Evolutionary conservation across 108 stramenopile species (phyloP).

Genomic region (Conticribra guillardii): DNA sequence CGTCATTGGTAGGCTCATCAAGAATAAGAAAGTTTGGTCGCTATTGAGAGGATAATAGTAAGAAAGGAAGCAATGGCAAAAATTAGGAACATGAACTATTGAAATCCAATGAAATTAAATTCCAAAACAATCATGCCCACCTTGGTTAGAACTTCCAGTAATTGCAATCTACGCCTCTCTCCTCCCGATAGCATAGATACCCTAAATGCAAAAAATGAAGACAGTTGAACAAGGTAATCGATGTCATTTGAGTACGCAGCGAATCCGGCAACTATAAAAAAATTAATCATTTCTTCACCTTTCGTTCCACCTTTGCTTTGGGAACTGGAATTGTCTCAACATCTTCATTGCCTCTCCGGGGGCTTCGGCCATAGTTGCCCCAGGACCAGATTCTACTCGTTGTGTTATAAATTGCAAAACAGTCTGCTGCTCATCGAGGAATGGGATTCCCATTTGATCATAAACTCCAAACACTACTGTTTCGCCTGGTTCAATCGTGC

Average conservation of each 20-base stretch:
- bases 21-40: conserved; percentile 75
- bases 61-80: too few relatives aligned
- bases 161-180: conserved; percentile 80
- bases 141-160: conserved; percentile 72
- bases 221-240: neutral
- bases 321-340: conserved; percentile 79
- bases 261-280: too few relatives aligned
- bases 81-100: neutral
- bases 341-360: conserved; percentile 78
- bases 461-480: conserved; percentile 85
- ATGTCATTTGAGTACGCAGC: too few relatives aligned
- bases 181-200: conserved; percentile 82
- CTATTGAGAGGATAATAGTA: conserved; percentile 15
- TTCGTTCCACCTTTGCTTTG: conserved; percentile 70
- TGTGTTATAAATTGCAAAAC: conserved; percentile 80
- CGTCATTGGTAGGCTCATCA: conserved; percentile 76
- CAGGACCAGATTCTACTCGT: conserved; percentile 58
- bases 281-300: conserved; percentile 33
- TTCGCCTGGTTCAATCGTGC: conserved; percentile 72
- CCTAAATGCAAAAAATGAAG: conserved; percentile 15
- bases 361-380: conserved; percentile 54
- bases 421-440: conserved; percentile 61
- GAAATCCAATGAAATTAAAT: neutral
- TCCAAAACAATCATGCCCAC: conserved; percentile 1
- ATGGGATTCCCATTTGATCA: conserved; percentile 83